Base-by-base conservation (phyloP, 257 asterid genomes). In the Capsicum rhomboideum region DNA sequence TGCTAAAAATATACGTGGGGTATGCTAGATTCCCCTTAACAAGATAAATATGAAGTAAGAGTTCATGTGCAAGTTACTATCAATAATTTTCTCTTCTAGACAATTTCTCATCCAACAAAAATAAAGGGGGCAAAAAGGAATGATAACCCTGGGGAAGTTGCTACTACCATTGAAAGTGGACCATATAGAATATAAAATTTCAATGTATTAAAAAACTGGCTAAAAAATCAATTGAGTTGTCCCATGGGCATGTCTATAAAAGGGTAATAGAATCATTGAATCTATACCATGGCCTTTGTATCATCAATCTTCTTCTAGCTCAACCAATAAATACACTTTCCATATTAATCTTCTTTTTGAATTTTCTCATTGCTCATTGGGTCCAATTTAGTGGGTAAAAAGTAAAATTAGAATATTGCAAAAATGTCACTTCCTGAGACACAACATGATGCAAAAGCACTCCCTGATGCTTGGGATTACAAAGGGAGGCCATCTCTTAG, bases 401-500 rank as follows among this genome's bases (percentile, higher is more conserved):
- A 26, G 7, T 13, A 3, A 46, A 49, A 12, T 2, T 44, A 44
- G 9, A 75, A 49, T 8, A 46, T 28, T 59, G 37, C 23, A 10
- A 80, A 86, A 85, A 93, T 93, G 97, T 91, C 88, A n/a, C 92
- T 88, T 28, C 95, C 93, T 1, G 83, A 86, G 29, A 92, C 90
- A 10, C 87, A 89, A 86, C 82, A 83, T 21, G 92, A 86, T 67
- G 90, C 86, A 2, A 89, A 89, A 9, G 83, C 91, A 12, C 87
- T 92, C 61, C 88, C 90, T 2, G 94, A 92, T 67, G 94, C 93
- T 69, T 92, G 92, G 94, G 94, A 92, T 88, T 92, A 87, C 92
- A 92, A 90, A 82, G 94, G 95, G 86, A 91, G 94, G 64, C 85
- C 90, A 50, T 89, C 92, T 85, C n/a, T 87, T 83, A 81, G 69